Conservation (phyloP, 2,329 filamentous ascomycete species). For the Nemania abortiva region DNA sequence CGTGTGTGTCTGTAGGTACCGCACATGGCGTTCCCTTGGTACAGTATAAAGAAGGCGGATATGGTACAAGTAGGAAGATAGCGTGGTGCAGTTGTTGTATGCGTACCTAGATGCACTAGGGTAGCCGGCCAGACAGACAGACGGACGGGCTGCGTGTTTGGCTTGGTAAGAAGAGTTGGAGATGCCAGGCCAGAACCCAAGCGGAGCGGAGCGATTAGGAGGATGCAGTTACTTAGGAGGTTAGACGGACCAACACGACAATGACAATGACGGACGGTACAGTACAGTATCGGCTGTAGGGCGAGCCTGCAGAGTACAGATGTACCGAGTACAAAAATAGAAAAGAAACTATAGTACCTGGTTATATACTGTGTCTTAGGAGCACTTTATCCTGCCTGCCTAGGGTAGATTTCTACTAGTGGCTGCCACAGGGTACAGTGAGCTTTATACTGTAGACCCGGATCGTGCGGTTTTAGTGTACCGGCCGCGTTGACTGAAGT, state of each 20-base stretch:
- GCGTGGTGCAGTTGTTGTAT: background rate
- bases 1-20: conserved; percentile 22
- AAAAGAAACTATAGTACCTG: conserved; percentile 2
- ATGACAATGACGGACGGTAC: conserved; percentile 4
- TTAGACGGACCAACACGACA: conserved; percentile 3
- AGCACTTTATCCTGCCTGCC: background rate
- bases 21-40: conserved; percentile 10
- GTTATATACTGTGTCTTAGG: conserved; percentile 30
- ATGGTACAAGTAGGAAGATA: conserved; percentile 9
- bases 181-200: conserved; percentile 4
- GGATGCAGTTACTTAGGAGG: background rate
- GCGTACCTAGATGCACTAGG: background rate
- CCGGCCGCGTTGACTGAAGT: background rate
- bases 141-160: background rate
- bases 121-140: background rate
- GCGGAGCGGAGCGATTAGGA: background rate
- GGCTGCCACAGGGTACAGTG: background rate
- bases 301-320: conserved; percentile 13
- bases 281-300: background rate
- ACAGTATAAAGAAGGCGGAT: conserved; percentile 25
- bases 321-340: conserved; percentile 25
- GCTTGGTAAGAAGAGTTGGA: conserved; percentile 17
- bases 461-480: background rate
- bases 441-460: background rate
- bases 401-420: background rate